phyloP scores from a whole-genome alignment of 2,329 filamentous ascomycete genomes.

The Colletotrichum tropicicola region DNA sequence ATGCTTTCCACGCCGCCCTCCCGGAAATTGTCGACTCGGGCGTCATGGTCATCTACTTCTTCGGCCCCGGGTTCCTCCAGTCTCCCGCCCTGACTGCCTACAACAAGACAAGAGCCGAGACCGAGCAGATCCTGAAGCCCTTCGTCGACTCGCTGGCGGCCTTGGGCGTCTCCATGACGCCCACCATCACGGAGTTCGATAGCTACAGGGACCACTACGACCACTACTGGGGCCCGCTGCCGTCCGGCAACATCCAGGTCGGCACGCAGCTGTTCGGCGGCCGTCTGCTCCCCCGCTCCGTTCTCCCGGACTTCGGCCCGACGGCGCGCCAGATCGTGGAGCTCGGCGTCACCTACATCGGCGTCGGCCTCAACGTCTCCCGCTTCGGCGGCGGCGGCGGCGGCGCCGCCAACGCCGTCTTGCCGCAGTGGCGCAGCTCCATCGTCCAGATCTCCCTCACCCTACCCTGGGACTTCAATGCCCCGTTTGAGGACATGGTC shows the following conservation, averaged over 20 bases:
- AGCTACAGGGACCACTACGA: slow-evolving; percentile 34
- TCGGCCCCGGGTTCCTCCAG: slow-evolving; percentile 44
- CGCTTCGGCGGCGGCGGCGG: slow-evolving; percentile 15
- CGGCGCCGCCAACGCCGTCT: slow-evolving; percentile 42
- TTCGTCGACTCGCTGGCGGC: slow-evolving; percentile 41
- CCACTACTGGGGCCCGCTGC: slow-evolving; percentile 31
- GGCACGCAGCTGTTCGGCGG: slow-evolving; percentile 41
- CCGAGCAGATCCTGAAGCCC: slow-evolving; percentile 50
- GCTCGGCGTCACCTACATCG: slow-evolving; percentile 26
- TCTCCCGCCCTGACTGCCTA: slow-evolving; percentile 49
- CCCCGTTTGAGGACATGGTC: slow-evolving; percentile 24
- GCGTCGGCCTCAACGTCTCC: slow-evolving; percentile 24
- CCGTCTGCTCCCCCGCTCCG: slow-evolving; percentile 41
- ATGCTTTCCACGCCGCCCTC: slow-evolving; percentile 30
- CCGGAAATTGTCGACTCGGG: slow-evolving; percentile 24
- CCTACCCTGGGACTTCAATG: slow-evolving; percentile 25
- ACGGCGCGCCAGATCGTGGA: slow-evolving; percentile 17
- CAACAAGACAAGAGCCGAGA: slow-evolving; percentile 48
- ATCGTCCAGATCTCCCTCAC: slow-evolving; percentile 41
- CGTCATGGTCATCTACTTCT: slow-evolving; percentile 29
- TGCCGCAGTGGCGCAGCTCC: slow-evolving; percentile 50
- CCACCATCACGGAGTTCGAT: slow-evolving; percentile 41
- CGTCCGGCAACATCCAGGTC: slow-evolving; percentile 39
- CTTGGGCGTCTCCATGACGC: slow-evolving; percentile 36
- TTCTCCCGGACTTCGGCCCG: slow-evolving; percentile 19